phyloP scores from a whole-genome alignment of 192 early-diverging fungal genomes.

The Linnemannia elongata region DNA sequence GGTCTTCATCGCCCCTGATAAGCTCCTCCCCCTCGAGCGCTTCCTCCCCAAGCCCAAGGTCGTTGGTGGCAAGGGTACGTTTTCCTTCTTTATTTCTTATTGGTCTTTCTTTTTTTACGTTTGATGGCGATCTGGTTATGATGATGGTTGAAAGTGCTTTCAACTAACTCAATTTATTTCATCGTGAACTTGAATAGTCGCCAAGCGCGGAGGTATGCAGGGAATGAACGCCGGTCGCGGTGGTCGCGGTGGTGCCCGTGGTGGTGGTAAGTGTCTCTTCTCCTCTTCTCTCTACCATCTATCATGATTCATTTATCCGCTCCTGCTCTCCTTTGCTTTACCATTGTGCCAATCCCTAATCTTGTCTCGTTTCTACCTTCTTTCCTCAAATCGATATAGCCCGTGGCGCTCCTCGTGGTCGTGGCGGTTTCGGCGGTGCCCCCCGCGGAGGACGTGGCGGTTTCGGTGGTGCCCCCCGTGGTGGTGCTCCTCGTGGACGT shows the following conservation, averaged over 20 bases:
- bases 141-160: too few species aligned
- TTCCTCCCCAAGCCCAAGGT: constrained; percentile 96
- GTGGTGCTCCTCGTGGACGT: constrained; percentile 64
- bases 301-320: not conserved
- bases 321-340: not conserved
- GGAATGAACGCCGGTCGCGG: constrained; percentile 75
- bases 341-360: constrained; percentile 33
- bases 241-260: constrained; percentile 70
- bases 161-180: too few species aligned
- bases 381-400: not conserved
- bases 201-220: constrained; percentile 68
- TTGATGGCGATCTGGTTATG: too few species aligned
- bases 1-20: constrained; percentile 95
- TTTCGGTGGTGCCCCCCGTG: constrained; percentile 61
- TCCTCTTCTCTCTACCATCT: not conserved
- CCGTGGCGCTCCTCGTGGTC: constrained; percentile 66
- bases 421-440: constrained; percentile 67
- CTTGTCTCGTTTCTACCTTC: not conserved
- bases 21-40: constrained; percentile 94
- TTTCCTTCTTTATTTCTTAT: not conserved
- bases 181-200: constrained; percentile 6
- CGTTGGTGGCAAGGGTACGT: constrained; percentile 70
- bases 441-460: constrained; percentile 46
- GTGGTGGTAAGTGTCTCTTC: constrained; percentile 51
- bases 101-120: too few species aligned